These are phyloP conservation scores for Ophiocordyceps camponoti-saundersi DNA, from an alignment of 2,329 filamentous ascomycete genomes.

Conservation along the genomic window DNA sequence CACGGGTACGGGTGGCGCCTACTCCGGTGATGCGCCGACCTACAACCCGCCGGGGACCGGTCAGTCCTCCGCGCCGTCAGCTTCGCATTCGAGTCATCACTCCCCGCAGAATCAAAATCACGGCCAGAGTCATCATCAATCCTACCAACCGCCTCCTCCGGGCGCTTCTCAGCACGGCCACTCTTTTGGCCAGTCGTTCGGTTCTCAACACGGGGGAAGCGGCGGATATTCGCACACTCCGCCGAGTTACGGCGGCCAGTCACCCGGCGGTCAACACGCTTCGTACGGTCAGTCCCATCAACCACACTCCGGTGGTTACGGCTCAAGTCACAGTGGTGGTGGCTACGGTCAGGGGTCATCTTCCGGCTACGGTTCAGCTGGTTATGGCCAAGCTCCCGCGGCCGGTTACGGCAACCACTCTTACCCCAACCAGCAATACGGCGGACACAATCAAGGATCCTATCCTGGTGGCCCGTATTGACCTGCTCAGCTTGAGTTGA, in stretches of 20 bases:
- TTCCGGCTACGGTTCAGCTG: slow-evolving; percentile 1
- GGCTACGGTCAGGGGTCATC: slow-evolving; percentile 2
- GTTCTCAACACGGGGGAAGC: slow-evolving; percentile 6
- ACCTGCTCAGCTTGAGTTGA: not conserved
- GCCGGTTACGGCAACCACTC: slow-evolving; percentile 6
- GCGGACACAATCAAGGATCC: slow-evolving; percentile 8
- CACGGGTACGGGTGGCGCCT: slow-evolving; percentile 33
- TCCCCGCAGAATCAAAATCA: slow-evolving; percentile 5
- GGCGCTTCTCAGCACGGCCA: slow-evolving; percentile 3
- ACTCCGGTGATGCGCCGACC: slow-evolving; percentile 43
- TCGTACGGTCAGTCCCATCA: slow-evolving; percentile 6
- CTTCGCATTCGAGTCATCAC: slow-evolving; percentile 13
- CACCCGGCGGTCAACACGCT: slow-evolving; percentile 3
- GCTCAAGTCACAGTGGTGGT: not conserved
- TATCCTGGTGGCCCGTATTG: slow-evolving; percentile 5
- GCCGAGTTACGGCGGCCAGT: slow-evolving; percentile 7
- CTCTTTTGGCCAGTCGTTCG: slow-evolving; percentile 7
- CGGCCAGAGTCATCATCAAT: slow-evolving; percentile 7
- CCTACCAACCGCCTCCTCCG: slow-evolving; percentile 7
- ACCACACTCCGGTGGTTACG: not conserved
- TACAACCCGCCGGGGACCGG: slow-evolving; percentile 18
- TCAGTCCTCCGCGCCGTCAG: slow-evolving; percentile 9
- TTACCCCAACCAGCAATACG: slow-evolving; percentile 13
- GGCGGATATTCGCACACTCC: slow-evolving; percentile 7
- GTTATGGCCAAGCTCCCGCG: slow-evolving; percentile 3